phyloP scores from a whole-genome alignment of 106 monocot species.

The Triglochin maritima region DNA sequence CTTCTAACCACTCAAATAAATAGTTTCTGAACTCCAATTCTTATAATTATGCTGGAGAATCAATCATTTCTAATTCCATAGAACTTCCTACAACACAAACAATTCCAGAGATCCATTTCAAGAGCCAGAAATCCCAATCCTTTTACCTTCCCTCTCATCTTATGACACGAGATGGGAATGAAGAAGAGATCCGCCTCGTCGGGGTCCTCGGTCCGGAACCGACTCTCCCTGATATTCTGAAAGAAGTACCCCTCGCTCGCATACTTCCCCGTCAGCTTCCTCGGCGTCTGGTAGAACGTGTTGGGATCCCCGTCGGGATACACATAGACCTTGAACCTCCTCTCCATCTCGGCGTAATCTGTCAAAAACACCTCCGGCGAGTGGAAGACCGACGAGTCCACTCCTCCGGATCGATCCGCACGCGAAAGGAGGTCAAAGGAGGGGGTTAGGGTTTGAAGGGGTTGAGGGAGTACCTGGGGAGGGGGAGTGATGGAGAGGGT shows the following conservation, averaged over 20 bases:
- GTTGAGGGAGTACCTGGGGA: neutral
- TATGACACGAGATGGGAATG: conserved; percentile 82
- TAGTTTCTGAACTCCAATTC: no score
- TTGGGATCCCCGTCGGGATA: conserved; percentile 89
- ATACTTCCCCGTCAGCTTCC: conserved; percentile 98
- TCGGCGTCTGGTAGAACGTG: conserved; percentile 83
- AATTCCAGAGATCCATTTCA: neutral
- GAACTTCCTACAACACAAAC: no score
- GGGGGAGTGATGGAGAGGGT: conserved; percentile 7
- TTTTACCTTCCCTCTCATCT: conserved; percentile 90
- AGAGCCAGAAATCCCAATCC: neutral
- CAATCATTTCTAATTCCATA: no score
- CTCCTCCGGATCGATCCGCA: neutral
- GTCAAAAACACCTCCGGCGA: conserved; percentile 41
- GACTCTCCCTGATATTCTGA: conserved; percentile 84
- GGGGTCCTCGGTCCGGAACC: conserved; percentile 74
- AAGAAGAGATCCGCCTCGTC: conserved; percentile 83
- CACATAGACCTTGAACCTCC: conserved; percentile 70
- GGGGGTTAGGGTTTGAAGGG: neutral
- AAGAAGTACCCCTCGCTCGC: conserved; percentile 97
- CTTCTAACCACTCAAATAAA: no score
- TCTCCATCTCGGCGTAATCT: conserved; percentile 70
- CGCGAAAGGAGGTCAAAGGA: neutral
- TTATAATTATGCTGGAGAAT: no score
- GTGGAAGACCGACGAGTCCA: conserved; percentile 50